These are phyloP conservation scores for Salix suchowensis DNA, from an alignment of 345 rosid genomes.

Conservation along the genomic window DNA sequence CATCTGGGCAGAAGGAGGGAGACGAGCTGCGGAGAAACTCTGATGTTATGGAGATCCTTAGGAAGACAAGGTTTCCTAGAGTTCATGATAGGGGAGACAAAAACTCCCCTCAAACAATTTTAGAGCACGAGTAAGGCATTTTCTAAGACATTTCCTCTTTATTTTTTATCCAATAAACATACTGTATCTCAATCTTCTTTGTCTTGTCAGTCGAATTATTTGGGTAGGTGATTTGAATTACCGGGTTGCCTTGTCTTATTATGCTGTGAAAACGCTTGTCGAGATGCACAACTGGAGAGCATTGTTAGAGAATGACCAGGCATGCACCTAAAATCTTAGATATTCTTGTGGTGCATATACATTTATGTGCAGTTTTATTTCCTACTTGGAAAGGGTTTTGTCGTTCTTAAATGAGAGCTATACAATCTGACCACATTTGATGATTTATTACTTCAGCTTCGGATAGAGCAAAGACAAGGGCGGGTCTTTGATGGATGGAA, in stretches of 20 bases:
- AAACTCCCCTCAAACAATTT: slow-evolving; percentile 77
- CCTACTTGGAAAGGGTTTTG: background rate
- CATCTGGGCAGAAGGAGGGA: slow-evolving; percentile 97
- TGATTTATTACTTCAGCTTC: slow-evolving; percentile 45
- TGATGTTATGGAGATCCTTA: slow-evolving; percentile 92
- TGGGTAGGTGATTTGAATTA: slow-evolving; percentile 99
- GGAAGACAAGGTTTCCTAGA: slow-evolving; percentile 90
- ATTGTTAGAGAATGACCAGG: slow-evolving; percentile 94
- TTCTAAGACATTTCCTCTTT: background rate
- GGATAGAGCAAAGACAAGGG: slow-evolving; percentile 74
- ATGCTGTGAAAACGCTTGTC: slow-evolving; percentile 84
- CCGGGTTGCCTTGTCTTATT: slow-evolving; percentile 83
- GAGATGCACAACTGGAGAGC: slow-evolving; percentile 96
- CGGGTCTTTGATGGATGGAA: slow-evolving; percentile 85
- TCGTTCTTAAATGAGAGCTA: background rate
- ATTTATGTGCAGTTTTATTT: background rate
- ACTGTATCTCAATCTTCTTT: background rate
- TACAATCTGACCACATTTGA: slow-evolving; percentile 10
- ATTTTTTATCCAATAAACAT: background rate
- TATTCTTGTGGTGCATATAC: background rate
- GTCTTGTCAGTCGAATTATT: slow-evolving; percentile 61
- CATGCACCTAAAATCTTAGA: slow-evolving; percentile 20
- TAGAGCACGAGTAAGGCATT: slow-evolving; percentile 73
- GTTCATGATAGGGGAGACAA: slow-evolving; percentile 58
- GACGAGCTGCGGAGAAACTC: slow-evolving; percentile 90